phyloP scores from a whole-genome alignment of 768 basidiomycete species.

The Suillus plorans region DNA sequence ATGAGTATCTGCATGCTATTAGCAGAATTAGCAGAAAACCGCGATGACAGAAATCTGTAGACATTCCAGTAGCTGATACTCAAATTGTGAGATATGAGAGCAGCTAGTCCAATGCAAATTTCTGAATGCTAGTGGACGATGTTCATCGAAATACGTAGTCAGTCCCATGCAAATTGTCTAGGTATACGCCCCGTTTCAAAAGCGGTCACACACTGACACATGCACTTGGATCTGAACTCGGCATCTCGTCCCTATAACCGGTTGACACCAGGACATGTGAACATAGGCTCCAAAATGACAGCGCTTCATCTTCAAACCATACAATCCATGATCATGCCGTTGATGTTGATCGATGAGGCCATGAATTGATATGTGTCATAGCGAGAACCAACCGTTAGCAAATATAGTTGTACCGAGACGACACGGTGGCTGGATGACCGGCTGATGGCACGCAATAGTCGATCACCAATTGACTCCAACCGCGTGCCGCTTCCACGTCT shows the following conservation, averaged over 20 bases:
- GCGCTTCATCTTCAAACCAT: background rate
- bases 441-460: too few species aligned
- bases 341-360: background rate
- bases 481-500: too few species aligned
- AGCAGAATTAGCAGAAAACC: background rate
- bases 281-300: background rate
- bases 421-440: too few species aligned
- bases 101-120: background rate
- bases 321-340: background rate
- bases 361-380: background rate
- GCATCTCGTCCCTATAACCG: background rate
- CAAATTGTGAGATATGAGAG: background rate
- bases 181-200: background rate
- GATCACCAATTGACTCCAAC: background rate
- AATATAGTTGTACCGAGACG: background rate
- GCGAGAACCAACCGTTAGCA: background rate
- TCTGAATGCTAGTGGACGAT: background rate
- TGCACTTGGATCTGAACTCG: background rate
- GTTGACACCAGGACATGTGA: background rate
- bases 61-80: background rate
- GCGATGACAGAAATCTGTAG: too few species aligned
- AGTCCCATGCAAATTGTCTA: background rate
- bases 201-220: background rate
- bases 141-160: background rate
- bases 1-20: conserved; percentile 13